Percentiles rank a stretch among this genome's conserved stretches.
Evolutionary conservation across 2,329 filamentous ascomycete genomes (phyloP).

Genomic region (Elsinoe batatas): DNA sequence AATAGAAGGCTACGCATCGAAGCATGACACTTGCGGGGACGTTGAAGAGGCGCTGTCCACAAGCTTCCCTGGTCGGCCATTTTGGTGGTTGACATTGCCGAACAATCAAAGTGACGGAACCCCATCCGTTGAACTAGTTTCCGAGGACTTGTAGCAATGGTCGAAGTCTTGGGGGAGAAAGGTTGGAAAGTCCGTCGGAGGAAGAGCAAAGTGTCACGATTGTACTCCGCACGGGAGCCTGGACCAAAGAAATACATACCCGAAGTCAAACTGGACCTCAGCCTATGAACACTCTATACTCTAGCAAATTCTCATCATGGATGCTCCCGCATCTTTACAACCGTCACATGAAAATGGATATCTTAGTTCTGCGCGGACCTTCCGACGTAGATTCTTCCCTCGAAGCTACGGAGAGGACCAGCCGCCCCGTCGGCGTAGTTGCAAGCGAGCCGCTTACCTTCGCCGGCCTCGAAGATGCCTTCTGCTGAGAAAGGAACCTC

Average conservation of each 20-base stretch:
- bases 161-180: background rate
- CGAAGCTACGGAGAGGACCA: constrained; percentile 6
- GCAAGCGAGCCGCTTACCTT: background rate
- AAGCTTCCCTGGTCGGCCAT: too few species aligned
- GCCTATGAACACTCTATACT: background rate
- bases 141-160: background rate
- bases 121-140: too few species aligned
- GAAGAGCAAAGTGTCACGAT: background rate
- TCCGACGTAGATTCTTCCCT: constrained; percentile 9
- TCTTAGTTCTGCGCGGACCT: background rate
- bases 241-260: background rate
- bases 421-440: constrained; percentile 4
- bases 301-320: background rate
- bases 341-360: background rate
- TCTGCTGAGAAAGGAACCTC: constrained; percentile 9
- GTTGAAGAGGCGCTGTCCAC: background rate
- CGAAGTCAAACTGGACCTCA: background rate
- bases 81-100: too few species aligned
- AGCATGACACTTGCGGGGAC: too few species aligned
- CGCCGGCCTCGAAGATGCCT: constrained; percentile 3
- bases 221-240: background rate
- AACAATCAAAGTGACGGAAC: too few species aligned
- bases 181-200: background rate
- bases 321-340: background rate
- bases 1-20: too few species aligned